Conservation (phyloP, 140 eudicot genomes). For the Oenanthe javanica region DNA sequence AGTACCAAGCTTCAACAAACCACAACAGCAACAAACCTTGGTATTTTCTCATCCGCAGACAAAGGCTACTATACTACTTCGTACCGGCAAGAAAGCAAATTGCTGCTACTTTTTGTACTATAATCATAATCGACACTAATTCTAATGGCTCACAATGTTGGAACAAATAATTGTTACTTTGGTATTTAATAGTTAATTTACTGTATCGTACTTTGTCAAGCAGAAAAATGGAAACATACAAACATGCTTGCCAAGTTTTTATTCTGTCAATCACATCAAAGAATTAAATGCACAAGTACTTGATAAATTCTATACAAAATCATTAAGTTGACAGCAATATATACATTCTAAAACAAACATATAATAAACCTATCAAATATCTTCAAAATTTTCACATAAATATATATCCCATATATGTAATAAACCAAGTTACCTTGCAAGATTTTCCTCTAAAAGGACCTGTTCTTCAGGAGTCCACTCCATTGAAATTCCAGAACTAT, state of each 20-base stretch:
- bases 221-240: not conserved
- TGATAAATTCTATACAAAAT: not conserved
- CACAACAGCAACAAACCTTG: not conserved
- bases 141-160: not conserved
- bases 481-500: not conserved
- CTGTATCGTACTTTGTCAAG: not conserved
- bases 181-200: too few relatives aligned
- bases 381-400: too few relatives aligned
- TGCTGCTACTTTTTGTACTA: not conserved
- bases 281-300: not conserved
- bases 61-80: not conserved
- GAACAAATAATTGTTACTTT: not conserved
- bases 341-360: not conserved
- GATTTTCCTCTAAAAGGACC: slow-evolving; percentile 9
- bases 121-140: not conserved
- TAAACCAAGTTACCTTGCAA: slow-evolving; percentile 5
- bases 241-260: not conserved
- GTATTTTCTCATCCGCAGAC: not conserved
- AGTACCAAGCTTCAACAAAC: not conserved
- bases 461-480: slow-evolving; percentile 8
- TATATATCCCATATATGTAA: too few relatives aligned
- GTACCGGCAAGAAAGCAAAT: not conserved
- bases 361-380: not conserved
- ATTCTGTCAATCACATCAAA: not conserved
- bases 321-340: not conserved